Evolutionary conservation across 768 basidiomycete genomes (phyloP).

Genomic region (Lyophyllum shimeji): DNA sequence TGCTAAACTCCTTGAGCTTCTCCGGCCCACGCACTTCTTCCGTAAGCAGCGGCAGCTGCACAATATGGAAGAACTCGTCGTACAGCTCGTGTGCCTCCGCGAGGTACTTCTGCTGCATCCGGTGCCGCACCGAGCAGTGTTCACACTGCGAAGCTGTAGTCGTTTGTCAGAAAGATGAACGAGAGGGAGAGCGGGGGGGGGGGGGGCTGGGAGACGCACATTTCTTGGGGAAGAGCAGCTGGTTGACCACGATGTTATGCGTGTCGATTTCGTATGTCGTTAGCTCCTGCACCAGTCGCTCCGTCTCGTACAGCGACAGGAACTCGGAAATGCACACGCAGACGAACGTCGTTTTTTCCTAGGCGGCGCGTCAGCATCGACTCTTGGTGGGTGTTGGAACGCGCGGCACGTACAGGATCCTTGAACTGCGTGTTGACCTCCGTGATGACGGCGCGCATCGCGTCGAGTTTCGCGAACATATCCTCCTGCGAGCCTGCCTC

Average conservation of each 20-base stretch:
- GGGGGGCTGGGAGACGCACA: too few species aligned
- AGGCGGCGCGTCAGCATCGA: not conserved
- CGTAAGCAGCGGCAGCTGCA: conserved; percentile 89
- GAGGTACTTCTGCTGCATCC: conserved; percentile 99
- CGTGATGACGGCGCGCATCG: conserved; percentile 95
- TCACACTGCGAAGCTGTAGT: conserved; percentile 84
- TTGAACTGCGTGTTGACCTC: conserved; percentile 99
- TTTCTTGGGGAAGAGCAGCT: conserved; percentile 90
- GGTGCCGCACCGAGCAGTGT: conserved; percentile 90
- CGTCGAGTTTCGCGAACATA: conserved; percentile 98
- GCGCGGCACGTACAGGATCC: conserved; percentile 71
- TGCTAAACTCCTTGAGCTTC: conserved; percentile 89
- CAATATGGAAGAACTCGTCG: conserved; percentile 97
- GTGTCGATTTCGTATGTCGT: conserved; percentile 96
- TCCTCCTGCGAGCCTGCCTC: conserved; percentile 90
- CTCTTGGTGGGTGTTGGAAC: too few species aligned
- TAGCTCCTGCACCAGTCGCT: conserved; percentile 94
- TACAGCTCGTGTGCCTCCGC: conserved; percentile 96
- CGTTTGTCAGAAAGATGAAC: conserved; percentile 1
- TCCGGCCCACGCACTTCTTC: conserved; percentile 97
- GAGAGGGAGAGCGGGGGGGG: not conserved
- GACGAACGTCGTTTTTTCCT: conserved; percentile 98
- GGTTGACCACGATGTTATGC: conserved; percentile 98
- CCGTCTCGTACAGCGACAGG: conserved; percentile 96
- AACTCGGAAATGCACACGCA: conserved; percentile 99